Percentiles rank a stretch among this genome's conserved stretches.
These are phyloP conservation scores for Allantophomopsis lycopodina DNA, from an alignment of 2,329 filamentous ascomycete species.

Conservation along the genomic window DNA sequence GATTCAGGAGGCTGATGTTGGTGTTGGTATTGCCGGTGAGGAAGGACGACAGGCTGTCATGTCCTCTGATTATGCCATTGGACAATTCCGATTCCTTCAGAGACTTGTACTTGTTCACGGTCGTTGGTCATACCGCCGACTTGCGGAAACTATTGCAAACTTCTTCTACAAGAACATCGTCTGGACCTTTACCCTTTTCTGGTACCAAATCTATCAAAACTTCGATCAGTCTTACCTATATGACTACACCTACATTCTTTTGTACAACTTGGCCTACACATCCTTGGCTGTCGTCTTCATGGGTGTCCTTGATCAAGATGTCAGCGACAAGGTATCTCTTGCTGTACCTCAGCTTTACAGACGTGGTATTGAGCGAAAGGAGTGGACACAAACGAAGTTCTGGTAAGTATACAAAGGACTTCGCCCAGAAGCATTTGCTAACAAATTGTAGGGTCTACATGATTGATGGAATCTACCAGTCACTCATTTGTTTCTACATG, in stretches of 20 bases:
- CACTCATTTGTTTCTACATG: constrained; percentile 84
- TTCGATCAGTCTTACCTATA: constrained; percentile 96
- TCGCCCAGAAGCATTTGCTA: constrained; percentile 14
- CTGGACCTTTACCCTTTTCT: constrained; percentile 94
- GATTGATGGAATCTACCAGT: constrained; percentile 89
- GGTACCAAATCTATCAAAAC: constrained; percentile 92
- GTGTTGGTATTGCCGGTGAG: constrained; percentile 86
- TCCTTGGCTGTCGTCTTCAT: constrained; percentile 90
- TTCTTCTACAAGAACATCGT: constrained; percentile 99
- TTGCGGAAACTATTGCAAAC: constrained; percentile 90
- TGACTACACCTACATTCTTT: constrained; percentile 93
- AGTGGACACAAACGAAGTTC: constrained; percentile 95
- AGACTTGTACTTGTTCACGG: constrained; percentile 81
- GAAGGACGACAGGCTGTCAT: constrained; percentile 89
- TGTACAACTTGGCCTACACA: constrained; percentile 95
- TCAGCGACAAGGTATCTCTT: constrained; percentile 84
- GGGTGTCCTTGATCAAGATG: constrained; percentile 94
- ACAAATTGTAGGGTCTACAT: constrained; percentile 62
- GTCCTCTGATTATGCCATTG: constrained; percentile 93
- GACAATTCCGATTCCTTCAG: constrained; percentile 81
- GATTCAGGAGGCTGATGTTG: constrained; percentile 96
- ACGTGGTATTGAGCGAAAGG: constrained; percentile 84
- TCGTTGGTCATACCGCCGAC: constrained; percentile 87
- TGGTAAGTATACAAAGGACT: constrained; percentile 47
- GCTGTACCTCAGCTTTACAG: constrained; percentile 93